These are phyloP conservation scores for Brachypodium distachyon DNA, from an alignment of 202 grass and related monocot species.

Conservation along the genomic window DNA sequence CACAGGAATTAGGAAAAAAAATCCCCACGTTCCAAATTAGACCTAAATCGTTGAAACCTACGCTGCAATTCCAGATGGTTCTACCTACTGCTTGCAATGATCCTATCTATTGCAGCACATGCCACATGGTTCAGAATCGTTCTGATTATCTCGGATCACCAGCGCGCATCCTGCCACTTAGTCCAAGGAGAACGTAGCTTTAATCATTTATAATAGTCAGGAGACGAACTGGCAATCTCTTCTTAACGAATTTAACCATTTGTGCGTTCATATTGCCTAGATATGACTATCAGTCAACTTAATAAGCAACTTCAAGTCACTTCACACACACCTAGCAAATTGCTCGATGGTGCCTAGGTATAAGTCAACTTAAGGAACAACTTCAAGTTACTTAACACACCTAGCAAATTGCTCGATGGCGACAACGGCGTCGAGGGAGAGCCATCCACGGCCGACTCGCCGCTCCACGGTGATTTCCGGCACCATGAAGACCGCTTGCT, in stretches of 20 bases:
- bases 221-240: not conserved
- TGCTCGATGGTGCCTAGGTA: slow-evolving; percentile 60
- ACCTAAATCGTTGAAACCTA: not conserved
- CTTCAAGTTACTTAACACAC: slow-evolving; percentile 13
- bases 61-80: not conserved
- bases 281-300: not conserved
- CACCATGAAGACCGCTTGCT: slow-evolving; percentile 40
- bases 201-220: not conserved
- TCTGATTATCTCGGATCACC: not conserved
- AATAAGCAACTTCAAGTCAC: not conserved
- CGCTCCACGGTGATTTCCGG: slow-evolving; percentile 68
- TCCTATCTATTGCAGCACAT: not conserved
- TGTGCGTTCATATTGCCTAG: not conserved
- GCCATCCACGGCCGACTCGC: slow-evolving; percentile 34
- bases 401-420: slow-evolving; percentile 85
- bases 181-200: not conserved
- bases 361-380: not conserved
- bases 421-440: slow-evolving; percentile 71
- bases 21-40: not conserved
- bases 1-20: not conserved
- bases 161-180: not conserved
- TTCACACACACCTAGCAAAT: slow-evolving; percentile 63
- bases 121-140: not conserved
- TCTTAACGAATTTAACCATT: not conserved
- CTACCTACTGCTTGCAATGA: not conserved